Evolutionary conservation across 257 asterid genomes (phyloP).

Genomic region (Solanum clarkiae): DNA sequence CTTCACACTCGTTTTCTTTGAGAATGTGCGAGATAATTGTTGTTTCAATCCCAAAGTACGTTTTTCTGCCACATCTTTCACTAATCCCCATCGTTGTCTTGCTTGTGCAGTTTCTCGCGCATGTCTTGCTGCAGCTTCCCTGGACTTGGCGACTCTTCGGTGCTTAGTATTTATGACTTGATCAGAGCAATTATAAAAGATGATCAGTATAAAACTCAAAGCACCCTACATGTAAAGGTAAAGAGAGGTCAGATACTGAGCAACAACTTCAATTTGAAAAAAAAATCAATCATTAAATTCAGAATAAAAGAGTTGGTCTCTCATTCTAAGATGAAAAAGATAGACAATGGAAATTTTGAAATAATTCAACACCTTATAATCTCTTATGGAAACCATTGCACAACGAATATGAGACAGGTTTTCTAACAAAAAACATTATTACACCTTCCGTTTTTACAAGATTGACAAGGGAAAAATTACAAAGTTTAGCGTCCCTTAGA

Average conservation of each 20-base stretch:
- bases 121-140: constrained; percentile 84
- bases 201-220: constrained; percentile 56
- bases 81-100: constrained; percentile 76
- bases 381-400: neutral
- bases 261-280: neutral
- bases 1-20: constrained; percentile 31
- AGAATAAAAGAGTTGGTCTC: neutral
- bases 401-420: neutral
- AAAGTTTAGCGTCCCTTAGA: neutral
- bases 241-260: constrained; percentile 5
- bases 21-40: constrained; percentile 66
- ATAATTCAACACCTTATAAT: neutral
- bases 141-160: constrained; percentile 71
- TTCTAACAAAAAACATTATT: neutral
- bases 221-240: constrained; percentile 37
- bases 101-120: constrained; percentile 92
- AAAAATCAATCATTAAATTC: neutral
- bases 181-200: constrained; percentile 85
- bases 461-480: neutral
- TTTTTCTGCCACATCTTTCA: constrained; percentile 57
- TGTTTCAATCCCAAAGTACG: constrained; percentile 46
- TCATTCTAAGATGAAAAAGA: neutral
- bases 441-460: neutral
- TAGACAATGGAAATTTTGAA: neutral
- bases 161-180: constrained; percentile 77